Base-by-base conservation (phyloP, 1,284 basidiomycete species). In the Cryptococcus sp. region DNA sequence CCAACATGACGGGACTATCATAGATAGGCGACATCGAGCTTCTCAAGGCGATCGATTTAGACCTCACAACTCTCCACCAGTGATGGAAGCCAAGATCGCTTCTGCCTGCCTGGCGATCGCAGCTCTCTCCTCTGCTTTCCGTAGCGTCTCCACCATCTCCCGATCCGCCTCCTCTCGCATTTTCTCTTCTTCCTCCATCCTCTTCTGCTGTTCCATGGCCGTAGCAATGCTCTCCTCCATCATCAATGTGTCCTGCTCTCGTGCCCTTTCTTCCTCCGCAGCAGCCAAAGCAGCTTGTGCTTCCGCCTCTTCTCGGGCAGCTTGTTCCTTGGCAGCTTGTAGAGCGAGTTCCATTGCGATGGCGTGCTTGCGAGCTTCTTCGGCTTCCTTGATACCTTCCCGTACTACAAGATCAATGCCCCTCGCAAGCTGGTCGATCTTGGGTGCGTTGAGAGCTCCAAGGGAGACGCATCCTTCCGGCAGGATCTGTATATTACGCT, bases 391-490 rank as follows among this genome's bases (percentile, higher is more conserved):
- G 34, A 69, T 63, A 19, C 60, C 62, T 45, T 71, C 62, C 24
- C 72, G 62, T 22, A 74, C 69, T 24, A 74, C 67, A 10, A 55
- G 59, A 53, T 76, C 74, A 45, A 76, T 68, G 1, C 59, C 55
- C 4, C 65, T 56, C 2, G 70, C 67, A 7, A 76, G 61, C 9
- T 55, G 41, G 31, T 76, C 72, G 49, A 76, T 72, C 52, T 71
- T 71, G 4, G 58, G 41, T 4, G 66, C 67, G 51, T 74, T 74
- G 4, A 76, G 58, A 41, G 65, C 72, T 1, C 71, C 72, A 9
- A 76, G 67, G 10, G 69, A 70, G 51, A 76, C 64, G 47, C 67
- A 72, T 16, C 69, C 67, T 21, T 70, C 66, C 7, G 70, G 69
- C 2, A 74, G 61, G 11, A 76, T 60, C 48, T 72, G 67, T 45